Percentiles rank a stretch among this genome's conserved stretches.
phyloP scores from a whole-genome alignment of 352 stramenopile genomes.

The Phytopythium ostracodes region DNA sequence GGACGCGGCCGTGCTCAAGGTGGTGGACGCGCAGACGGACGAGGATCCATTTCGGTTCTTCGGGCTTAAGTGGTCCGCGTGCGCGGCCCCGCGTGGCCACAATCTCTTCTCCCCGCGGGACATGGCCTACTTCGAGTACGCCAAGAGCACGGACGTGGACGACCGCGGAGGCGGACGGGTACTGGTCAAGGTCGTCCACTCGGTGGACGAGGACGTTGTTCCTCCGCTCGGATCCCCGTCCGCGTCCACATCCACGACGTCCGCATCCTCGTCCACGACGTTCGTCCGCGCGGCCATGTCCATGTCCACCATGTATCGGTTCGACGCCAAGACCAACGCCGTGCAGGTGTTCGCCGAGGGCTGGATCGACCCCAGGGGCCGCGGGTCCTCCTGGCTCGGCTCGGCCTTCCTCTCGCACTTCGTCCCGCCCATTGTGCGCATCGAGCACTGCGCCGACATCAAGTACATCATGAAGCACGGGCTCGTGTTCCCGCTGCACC shows the following conservation, averaged over 20 bases:
- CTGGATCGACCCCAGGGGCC: slow-evolving; percentile 44
- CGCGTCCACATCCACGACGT: slow-evolving; percentile 13
- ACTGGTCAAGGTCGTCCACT: slow-evolving; percentile 58
- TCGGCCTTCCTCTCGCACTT: slow-evolving; percentile 65
- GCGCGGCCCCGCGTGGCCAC: slow-evolving; percentile 27
- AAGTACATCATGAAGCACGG: slow-evolving; percentile 83
- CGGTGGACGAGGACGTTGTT: slow-evolving; percentile 46
- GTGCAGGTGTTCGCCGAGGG: slow-evolving; percentile 73
- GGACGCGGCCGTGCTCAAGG: slow-evolving; percentile 62
- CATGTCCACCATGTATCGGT: slow-evolving; percentile 62
- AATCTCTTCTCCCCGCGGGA: slow-evolving; percentile 60
- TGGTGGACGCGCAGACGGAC: slow-evolving; percentile 50
- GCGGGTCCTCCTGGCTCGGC: slow-evolving; percentile 40
- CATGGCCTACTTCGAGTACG: slow-evolving; percentile 60
- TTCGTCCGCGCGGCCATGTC: slow-evolving; percentile 55
- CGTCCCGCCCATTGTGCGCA: slow-evolving; percentile 48
- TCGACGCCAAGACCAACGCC: slow-evolving; percentile 40
- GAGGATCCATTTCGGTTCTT: slow-evolving; percentile 70
- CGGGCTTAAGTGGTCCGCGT: slow-evolving; percentile 74
- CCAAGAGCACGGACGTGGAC: slow-evolving; percentile 32
- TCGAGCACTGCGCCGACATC: slow-evolving; percentile 67
- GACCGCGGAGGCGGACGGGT: slow-evolving; percentile 38
- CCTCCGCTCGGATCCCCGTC: slow-evolving; percentile 17
- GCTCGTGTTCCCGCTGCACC: slow-evolving; percentile 55
- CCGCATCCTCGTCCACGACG: neutral